Conservation (phyloP, 148 eudicot species). For the Fallopia convolvulus region DNA sequence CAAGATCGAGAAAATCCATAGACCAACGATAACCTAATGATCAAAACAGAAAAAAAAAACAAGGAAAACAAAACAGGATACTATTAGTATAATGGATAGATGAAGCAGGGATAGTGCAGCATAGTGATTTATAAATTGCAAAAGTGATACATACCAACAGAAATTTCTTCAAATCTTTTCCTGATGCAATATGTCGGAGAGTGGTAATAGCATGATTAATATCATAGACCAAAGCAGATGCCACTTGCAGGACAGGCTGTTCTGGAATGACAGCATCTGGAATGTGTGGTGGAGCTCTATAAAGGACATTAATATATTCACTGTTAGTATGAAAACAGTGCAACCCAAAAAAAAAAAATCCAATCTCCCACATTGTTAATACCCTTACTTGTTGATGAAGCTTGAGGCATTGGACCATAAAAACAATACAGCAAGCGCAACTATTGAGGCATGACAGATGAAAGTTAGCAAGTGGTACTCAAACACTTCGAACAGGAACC, state of each 20-base stretch:
- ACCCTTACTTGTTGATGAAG: slow-evolving; percentile 36
- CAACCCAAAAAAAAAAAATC: neutral
- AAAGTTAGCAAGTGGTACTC: slow-evolving; percentile 72
- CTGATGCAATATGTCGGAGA: slow-evolving; percentile 47
- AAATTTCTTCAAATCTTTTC: slow-evolving; percentile 56
- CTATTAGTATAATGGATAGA: neutral
- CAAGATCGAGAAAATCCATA: slow-evolving; percentile 18
- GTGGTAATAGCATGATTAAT: slow-evolving; percentile 38
- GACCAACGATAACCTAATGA: slow-evolving; percentile 15
- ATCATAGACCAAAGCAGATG: slow-evolving; percentile 40
- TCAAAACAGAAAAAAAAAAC: neutral
- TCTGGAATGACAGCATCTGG: slow-evolving; percentile 52
- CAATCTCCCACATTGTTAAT: neutral
- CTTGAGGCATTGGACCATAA: slow-evolving; percentile 67
- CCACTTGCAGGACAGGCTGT: slow-evolving; percentile 37
- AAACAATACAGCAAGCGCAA: slow-evolving; percentile 50
- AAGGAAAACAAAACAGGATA: neutral
- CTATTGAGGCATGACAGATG: slow-evolving; percentile 63
- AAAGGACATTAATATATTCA: neutral
- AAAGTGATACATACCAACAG: slow-evolving; percentile 28
- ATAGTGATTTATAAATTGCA: neutral
- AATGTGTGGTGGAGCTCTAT: slow-evolving; percentile 46
- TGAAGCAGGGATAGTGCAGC: neutral
- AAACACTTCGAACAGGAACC: slow-evolving; percentile 66
- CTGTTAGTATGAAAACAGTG: neutral